Percentiles rank a stretch among this genome's conserved stretches.
Evolutionary conservation across 352 stramenopile genomes (phyloP).

Genomic region (Phytophthora pistaciae): DNA sequence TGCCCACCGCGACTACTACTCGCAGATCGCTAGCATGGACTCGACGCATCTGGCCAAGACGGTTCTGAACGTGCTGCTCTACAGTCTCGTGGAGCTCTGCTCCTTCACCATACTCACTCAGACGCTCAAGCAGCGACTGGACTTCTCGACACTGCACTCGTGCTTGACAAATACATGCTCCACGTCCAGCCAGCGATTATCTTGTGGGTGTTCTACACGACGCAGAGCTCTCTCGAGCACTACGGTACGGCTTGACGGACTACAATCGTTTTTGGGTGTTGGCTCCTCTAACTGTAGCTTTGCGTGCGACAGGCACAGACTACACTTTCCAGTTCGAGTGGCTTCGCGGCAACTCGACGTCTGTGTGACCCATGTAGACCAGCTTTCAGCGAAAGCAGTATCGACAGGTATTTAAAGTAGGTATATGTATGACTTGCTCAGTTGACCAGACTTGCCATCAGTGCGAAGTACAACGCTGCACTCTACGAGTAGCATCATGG

Average conservation of each 20-base stretch:
- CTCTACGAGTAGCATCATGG: too few relatives aligned
- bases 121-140: constrained; percentile 14
- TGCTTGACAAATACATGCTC: constrained; percentile 23
- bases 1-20: constrained; percentile 40
- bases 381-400: too few relatives aligned
- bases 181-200: constrained; percentile 25
- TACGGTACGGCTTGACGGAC: constrained; percentile 1
- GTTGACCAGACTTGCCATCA: too few relatives aligned
- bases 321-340: background rate
- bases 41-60: constrained; percentile 11
- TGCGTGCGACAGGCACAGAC: constrained; percentile 5
- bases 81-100: constrained; percentile 13
- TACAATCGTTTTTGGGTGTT: background rate
- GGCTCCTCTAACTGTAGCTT: background rate
- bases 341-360: background rate
- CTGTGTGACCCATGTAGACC: background rate
- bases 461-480: too few relatives aligned
- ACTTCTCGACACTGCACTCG: constrained; percentile 19
- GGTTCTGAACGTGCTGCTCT: constrained; percentile 16
- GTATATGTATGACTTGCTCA: too few relatives aligned
- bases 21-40: constrained; percentile 27
- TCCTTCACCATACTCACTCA: constrained; percentile 8
- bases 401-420: too few relatives aligned
- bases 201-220: constrained; percentile 39
- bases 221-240: constrained; percentile 30